phyloP scores from a whole-genome alignment of 441 rosid genomes.

The Sinapis alba region DNA sequence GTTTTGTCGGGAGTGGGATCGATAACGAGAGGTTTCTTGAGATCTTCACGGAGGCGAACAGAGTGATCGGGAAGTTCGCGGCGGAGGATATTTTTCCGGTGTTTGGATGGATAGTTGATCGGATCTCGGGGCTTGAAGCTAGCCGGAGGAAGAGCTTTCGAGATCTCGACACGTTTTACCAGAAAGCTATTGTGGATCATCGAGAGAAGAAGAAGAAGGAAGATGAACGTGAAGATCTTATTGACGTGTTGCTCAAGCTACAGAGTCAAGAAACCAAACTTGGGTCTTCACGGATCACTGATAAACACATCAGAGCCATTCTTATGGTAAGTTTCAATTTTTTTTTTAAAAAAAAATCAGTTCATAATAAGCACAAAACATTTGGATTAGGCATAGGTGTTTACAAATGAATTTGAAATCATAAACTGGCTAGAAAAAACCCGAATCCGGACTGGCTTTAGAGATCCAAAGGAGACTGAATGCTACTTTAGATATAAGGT shows the following conservation, averaged over 20 bases:
- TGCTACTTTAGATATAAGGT: no score
- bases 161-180: constrained; percentile 45
- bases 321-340: constrained; percentile 49
- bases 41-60: constrained; percentile 32
- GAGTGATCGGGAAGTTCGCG: constrained; percentile 39
- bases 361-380: neutral
- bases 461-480: no score
- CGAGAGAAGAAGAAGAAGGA: constrained; percentile 31
- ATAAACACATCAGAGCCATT: constrained; percentile 51
- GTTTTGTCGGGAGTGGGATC: constrained; percentile 35
- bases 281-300: constrained; percentile 36
- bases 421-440: no score
- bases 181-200: constrained; percentile 54
- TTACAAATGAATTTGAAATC: no score
- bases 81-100: constrained; percentile 40
- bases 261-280: constrained; percentile 44
- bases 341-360: neutral
- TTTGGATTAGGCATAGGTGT: neutral
- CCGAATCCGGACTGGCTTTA: no score
- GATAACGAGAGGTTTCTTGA: constrained; percentile 35
- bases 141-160: constrained; percentile 47
- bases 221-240: constrained; percentile 51
- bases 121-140: constrained; percentile 32
- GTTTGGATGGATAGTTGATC: constrained; percentile 38
- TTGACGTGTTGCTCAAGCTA: constrained; percentile 53